These are phyloP conservation scores for Hypoxylon cercidicola DNA, from an alignment of 495 filamentous ascomycete species.

Conservation along the genomic window DNA sequence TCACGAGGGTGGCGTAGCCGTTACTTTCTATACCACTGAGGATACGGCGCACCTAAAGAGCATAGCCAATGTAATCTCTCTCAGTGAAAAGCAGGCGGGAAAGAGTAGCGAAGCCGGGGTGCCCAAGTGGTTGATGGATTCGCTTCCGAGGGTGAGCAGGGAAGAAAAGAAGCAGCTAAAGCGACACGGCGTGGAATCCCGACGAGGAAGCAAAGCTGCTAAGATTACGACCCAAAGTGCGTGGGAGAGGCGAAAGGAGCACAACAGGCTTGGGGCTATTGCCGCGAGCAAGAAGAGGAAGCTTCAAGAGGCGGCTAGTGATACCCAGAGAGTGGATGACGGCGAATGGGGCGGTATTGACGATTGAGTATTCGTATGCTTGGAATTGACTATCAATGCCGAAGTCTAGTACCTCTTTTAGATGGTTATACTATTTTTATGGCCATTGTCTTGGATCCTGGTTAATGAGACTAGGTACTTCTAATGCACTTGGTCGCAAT, in stretches of 20 bases:
- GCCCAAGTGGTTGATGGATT: slow-evolving; percentile 89
- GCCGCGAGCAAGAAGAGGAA: slow-evolving; percentile 74
- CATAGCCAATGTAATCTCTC: slow-evolving; percentile 90
- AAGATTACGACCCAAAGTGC: slow-evolving; percentile 94
- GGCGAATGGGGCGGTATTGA: slow-evolving; percentile 76
- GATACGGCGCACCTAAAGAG: slow-evolving; percentile 91
- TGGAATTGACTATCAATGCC: too few species aligned
- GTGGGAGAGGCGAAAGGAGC: slow-evolving; percentile 81
- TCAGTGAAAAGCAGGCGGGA: slow-evolving; percentile 75
- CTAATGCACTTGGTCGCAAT: too few species aligned
- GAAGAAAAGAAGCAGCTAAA: slow-evolving; percentile 84
- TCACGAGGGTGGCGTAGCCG: slow-evolving; percentile 85
- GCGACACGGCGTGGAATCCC: slow-evolving; percentile 80
- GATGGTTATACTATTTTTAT: too few species aligned
- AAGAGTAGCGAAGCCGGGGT: slow-evolving; percentile 57
- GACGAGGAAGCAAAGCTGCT: slow-evolving; percentile 63
- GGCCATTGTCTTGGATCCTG: too few species aligned
- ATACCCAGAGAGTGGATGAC: slow-evolving; percentile 53
- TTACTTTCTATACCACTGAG: slow-evolving; percentile 95
- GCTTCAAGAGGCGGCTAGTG: slow-evolving; percentile 47
- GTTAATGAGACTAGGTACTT: too few species aligned
- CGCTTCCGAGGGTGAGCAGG: slow-evolving; percentile 83
- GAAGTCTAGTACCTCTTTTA: too few species aligned
- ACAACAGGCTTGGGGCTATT: slow-evolving; percentile 78
- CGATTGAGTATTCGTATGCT: slow-evolving; percentile 48